These are phyloP conservation scores for Hymenoscyphus scutula DNA, from an alignment of 2,329 filamentous ascomycete species.

Conservation along the genomic window DNA sequence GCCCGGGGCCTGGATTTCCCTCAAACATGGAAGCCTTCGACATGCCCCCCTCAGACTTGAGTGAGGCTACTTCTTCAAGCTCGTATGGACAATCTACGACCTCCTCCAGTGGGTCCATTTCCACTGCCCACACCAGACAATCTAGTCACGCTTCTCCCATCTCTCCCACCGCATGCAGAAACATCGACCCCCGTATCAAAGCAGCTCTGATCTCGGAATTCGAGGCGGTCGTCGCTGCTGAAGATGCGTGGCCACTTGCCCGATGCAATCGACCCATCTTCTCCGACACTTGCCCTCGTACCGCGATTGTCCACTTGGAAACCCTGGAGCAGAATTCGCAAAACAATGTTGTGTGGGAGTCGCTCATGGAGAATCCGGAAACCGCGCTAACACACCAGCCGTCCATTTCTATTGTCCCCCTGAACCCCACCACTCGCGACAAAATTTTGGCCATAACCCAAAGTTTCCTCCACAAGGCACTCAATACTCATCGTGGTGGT, in stretches of 20 bases:
- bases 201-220: slow-evolving; percentile 42
- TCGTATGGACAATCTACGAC: slow-evolving; percentile 43
- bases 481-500: slow-evolving; percentile 62
- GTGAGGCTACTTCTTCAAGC: slow-evolving; percentile 42
- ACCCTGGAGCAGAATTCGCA: slow-evolving; percentile 50
- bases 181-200: slow-evolving; percentile 11
- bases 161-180: slow-evolving; percentile 37
- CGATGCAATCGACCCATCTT: slow-evolving; percentile 48
- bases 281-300: slow-evolving; percentile 47
- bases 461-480: slow-evolving; percentile 66
- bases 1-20: not conserved
- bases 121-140: slow-evolving; percentile 39
- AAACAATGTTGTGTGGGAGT: slow-evolving; percentile 46
- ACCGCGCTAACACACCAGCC: slow-evolving; percentile 17
- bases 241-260: slow-evolving; percentile 51
- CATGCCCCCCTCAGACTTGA: slow-evolving; percentile 22
- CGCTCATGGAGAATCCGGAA: slow-evolving; percentile 32
- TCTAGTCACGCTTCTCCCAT: slow-evolving; percentile 46
- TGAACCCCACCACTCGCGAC: slow-evolving; percentile 55
- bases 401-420: slow-evolving; percentile 42
- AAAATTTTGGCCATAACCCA: slow-evolving; percentile 71
- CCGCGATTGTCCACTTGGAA: slow-evolving; percentile 51
- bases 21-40: slow-evolving; percentile 6
- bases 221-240: slow-evolving; percentile 47
- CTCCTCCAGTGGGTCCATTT: slow-evolving; percentile 44